phyloP scores from a whole-genome alignment of 768 basidiomycete genomes.

The Dentipellis fragilis region DNA sequence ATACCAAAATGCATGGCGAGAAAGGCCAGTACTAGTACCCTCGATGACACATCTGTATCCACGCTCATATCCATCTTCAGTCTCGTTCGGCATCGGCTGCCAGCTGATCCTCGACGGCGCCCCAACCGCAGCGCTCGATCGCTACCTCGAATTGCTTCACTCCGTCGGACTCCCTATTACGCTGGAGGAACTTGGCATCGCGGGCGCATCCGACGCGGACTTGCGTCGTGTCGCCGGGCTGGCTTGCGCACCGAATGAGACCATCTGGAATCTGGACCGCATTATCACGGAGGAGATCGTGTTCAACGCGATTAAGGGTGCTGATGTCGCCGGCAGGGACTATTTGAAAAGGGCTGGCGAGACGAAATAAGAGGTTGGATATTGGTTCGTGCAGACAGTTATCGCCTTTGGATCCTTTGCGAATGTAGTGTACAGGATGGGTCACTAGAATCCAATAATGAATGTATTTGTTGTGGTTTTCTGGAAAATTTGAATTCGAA shows the following conservation, averaged over 20 bases:
- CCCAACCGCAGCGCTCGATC: constrained; percentile 16
- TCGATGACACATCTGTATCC: not conserved
- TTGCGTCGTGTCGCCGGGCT: constrained; percentile 18
- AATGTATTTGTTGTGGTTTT: too few species aligned
- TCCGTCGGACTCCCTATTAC: constrained; percentile 21
- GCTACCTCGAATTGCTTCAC: constrained; percentile 21
- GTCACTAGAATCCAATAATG: too few species aligned
- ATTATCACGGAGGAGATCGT: constrained; percentile 20
- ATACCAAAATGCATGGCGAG: constrained; percentile 21
- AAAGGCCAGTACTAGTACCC: constrained; percentile 12
- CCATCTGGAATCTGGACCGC: constrained; percentile 23
- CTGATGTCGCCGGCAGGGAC: constrained; percentile 17
- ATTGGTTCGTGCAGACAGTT: too few species aligned
- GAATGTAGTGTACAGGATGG: too few species aligned
- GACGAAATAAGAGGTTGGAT: constrained; percentile 2
- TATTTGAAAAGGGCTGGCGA: constrained; percentile 16
- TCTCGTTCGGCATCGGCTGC: constrained; percentile 21
- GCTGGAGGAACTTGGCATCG: constrained; percentile 20
- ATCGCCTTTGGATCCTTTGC: too few species aligned
- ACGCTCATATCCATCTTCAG: constrained; percentile 3
- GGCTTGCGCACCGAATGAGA: constrained; percentile 19
- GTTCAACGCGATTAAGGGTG: constrained; percentile 20
- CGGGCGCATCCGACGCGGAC: constrained; percentile 19
- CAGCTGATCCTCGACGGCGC: constrained; percentile 21
- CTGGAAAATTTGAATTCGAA: too few species aligned